Evolutionary conservation across 108 stramenopile species (phyloP).

Genomic region (Nannochloropsis oceanica): DNA sequence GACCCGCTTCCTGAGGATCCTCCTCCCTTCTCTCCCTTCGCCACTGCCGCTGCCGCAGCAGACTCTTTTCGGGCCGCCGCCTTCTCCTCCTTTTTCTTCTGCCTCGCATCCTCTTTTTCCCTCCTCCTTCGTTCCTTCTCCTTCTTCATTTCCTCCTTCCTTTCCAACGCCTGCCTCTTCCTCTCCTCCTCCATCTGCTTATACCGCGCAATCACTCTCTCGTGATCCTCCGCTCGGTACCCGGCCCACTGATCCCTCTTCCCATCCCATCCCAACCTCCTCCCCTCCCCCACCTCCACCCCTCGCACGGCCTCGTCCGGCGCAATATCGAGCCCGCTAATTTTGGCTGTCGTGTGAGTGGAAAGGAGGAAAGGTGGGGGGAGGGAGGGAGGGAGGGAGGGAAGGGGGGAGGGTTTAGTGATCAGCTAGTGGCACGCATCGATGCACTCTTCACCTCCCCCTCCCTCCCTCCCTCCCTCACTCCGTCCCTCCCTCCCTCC

Average conservation of each 20-base stretch:
- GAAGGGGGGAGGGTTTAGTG: too few species aligned
- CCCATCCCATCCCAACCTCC: constrained; percentile 66
- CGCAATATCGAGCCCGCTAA: constrained; percentile 21
- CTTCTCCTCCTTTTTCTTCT: constrained; percentile 21
- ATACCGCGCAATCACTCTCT: constrained; percentile 5
- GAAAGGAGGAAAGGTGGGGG: constrained; percentile 38
- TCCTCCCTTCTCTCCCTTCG: too few species aligned
- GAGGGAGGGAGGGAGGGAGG: too few species aligned
- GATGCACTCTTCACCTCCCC: too few species aligned
- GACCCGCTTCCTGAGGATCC: background rate
- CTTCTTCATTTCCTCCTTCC: constrained; percentile 51
- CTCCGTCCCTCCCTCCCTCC: too few species aligned
- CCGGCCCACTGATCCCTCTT: constrained; percentile 81
- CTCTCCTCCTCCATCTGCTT: constrained; percentile 8
- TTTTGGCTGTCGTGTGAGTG: too few species aligned
- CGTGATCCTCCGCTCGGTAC: constrained; percentile 49
- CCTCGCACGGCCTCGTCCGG: background rate
- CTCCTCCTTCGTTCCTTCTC: constrained; percentile 38
- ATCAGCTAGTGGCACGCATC: too few species aligned
- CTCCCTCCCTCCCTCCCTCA: too few species aligned
- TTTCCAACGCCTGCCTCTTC: background rate
- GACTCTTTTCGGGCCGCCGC: constrained; percentile 20
- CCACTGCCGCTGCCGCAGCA: background rate
- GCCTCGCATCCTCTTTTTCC: background rate
- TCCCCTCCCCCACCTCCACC: constrained; percentile 26